A percentile compares a stretch with the other conserved stretches of the same genome.
Evolutionary conservation across 495 filamentous ascomycete species (phyloP).

Genomic region (Neurospora sp.): DNA sequence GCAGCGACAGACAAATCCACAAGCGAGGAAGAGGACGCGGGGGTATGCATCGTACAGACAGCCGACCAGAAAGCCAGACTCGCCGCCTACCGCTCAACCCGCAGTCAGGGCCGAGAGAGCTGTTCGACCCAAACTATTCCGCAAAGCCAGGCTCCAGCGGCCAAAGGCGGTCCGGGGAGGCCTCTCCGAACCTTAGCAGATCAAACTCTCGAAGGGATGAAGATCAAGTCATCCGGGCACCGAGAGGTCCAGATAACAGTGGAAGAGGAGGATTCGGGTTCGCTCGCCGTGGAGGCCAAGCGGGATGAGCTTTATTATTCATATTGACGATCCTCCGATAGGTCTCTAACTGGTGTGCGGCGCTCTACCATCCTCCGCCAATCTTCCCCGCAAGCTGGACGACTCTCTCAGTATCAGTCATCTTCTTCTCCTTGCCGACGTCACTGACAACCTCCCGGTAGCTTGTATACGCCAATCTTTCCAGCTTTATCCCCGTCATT

Average conservation of each 20-base stretch:
- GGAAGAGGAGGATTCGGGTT: conserved; percentile 64
- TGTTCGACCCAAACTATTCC: conserved; percentile 67
- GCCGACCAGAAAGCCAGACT: conserved; percentile 13
- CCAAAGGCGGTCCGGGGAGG: conserved; percentile 43
- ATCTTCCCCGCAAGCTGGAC: conserved; percentile 86
- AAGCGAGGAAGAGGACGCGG: neutral
- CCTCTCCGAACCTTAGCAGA: conserved; percentile 31
- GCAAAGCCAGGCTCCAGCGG: conserved; percentile 44
- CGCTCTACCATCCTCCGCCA: conserved; percentile 77
- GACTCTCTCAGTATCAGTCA: conserved; percentile 64
- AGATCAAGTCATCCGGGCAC: conserved; percentile 48
- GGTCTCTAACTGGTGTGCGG: conserved; percentile 3
- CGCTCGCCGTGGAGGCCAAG: conserved; percentile 26
- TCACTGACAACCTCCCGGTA: conserved; percentile 91
- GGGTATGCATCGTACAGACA: conserved; percentile 3
- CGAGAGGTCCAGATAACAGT: conserved; percentile 64
- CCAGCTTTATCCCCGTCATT: conserved; percentile 55
- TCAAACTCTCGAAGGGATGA: conserved; percentile 37
- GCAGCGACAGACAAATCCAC: conserved; percentile 7
- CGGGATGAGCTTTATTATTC: conserved; percentile 20
- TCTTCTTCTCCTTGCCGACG: conserved; percentile 62
- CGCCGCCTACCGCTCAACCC: conserved; percentile 8
- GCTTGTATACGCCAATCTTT: conserved; percentile 69
- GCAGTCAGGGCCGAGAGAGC: conserved; percentile 26
- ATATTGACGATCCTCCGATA: neutral